Evolutionary conservation across 1,139 yeast genomes (phyloP).

Genomic region (Hansenula lynferdii): DNA sequence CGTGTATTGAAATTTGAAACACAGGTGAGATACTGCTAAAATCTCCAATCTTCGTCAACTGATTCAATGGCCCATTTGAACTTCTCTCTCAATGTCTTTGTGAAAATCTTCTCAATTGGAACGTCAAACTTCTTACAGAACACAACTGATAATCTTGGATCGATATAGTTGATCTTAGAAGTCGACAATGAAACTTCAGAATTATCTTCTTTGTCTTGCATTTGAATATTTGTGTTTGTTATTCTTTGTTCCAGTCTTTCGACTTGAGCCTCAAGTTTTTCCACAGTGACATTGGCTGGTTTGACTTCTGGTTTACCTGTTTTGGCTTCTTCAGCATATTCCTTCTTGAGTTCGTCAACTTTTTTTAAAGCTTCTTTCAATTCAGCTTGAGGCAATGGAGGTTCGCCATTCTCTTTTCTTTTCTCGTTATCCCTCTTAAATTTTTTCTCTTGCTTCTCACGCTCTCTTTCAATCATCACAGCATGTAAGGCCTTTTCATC

Average conservation of each 20-base stretch:
- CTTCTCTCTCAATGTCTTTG: conserved; percentile 87
- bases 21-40: no score
- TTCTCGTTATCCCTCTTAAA: conserved; percentile 78
- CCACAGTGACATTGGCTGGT: conserved; percentile 47
- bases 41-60: conserved; percentile 84
- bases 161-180: conserved; percentile 90
- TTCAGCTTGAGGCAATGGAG: conserved; percentile 47
- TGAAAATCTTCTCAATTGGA: conserved; percentile 88
- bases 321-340: conserved; percentile 55
- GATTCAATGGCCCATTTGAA: conserved; percentile 96
- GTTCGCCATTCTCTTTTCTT: conserved; percentile 50
- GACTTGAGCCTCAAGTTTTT: conserved; percentile 69
- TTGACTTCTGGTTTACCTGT: conserved; percentile 52
- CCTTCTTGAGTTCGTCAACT: conserved; percentile 49
- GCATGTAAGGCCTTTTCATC: conserved; percentile 57
- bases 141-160: conserved; percentile 88
- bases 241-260: conserved; percentile 72
- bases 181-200: conserved; percentile 93
- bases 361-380: conserved; percentile 55
- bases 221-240: conserved; percentile 60
- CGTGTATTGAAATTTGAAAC: no score
- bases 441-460: conserved; percentile 58
- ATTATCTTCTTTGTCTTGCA: conserved; percentile 90
- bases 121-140: conserved; percentile 83
- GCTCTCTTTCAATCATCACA: conserved; percentile 49